Conservation (phyloP, 768 basidiomycete genomes). For the Suillus bovinus region DNA sequence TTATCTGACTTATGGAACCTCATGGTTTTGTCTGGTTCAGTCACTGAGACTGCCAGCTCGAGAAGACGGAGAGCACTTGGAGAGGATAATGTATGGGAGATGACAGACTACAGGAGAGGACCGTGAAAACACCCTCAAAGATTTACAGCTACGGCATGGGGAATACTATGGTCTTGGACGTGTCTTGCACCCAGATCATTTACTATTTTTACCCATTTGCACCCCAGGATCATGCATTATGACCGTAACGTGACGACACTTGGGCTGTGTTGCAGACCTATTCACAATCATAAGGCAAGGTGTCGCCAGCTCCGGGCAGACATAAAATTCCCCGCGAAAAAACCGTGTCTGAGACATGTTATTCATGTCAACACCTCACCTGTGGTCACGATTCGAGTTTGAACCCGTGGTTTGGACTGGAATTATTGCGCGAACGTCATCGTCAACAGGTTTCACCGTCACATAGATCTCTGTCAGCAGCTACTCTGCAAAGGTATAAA, state of each 20-base stretch:
- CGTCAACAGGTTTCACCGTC: background rate
- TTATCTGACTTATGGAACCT: constrained; percentile 50
- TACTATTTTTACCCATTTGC: background rate
- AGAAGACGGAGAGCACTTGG: constrained; percentile 40
- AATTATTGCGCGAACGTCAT: background rate
- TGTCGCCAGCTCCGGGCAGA: background rate
- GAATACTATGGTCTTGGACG: background rate
- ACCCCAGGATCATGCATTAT: background rate
- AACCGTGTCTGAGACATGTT: background rate
- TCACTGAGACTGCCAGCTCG: constrained; percentile 21
- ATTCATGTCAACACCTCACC: background rate
- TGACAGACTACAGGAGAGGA: constrained; percentile 44
- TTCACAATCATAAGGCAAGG: background rate
- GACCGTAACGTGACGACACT: background rate
- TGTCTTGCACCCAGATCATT: background rate
- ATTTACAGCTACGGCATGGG: background rate
- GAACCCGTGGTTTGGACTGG: background rate
- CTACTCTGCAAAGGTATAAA: background rate
- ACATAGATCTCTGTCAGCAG: background rate
- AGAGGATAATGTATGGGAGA: constrained; percentile 61
- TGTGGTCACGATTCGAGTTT: background rate
- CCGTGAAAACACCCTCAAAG: constrained; percentile 12
- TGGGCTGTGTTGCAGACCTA: background rate
- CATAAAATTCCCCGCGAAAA: background rate
- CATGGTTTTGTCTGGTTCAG: constrained; percentile 42